Percentiles rank a stretch among this genome's conserved stretches.
These are phyloP conservation scores for Leonotis leonurus DNA, from an alignment of 257 asterid genomes.

Conservation along the genomic window DNA sequence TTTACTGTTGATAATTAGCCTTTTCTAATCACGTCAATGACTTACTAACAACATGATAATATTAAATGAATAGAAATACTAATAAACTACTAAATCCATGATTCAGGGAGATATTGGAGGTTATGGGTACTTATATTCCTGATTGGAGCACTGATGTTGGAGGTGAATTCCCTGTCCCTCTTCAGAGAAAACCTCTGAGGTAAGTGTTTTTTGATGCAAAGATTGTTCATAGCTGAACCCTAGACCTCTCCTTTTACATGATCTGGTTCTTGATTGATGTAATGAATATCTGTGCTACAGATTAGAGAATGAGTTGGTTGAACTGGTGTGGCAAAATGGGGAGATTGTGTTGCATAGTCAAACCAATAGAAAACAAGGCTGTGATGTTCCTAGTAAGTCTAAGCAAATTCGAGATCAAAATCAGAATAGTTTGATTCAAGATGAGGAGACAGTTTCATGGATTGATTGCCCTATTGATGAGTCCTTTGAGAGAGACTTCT, in stretches of 20 bases:
- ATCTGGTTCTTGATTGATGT: background rate
- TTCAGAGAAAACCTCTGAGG: slow-evolving; percentile 48
- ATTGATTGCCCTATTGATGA: slow-evolving; percentile 49
- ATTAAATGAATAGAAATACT: too few relatives aligned
- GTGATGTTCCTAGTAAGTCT: slow-evolving; percentile 18
- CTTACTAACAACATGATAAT: too few relatives aligned
- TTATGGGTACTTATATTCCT: slow-evolving; percentile 52
- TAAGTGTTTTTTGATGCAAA: slow-evolving; percentile 18
- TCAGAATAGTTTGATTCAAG: slow-evolving; percentile 34
- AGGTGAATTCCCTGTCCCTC: slow-evolving; percentile 30
- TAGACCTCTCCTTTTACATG: background rate
- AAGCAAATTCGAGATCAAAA: slow-evolving; percentile 32
- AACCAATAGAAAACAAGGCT: slow-evolving; percentile 30
- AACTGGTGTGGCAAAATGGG: slow-evolving; percentile 82
- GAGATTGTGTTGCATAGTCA: slow-evolving; percentile 63
- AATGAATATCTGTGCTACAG: slow-evolving; percentile 23
- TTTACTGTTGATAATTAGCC: background rate
- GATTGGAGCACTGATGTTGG: slow-evolving; percentile 59
- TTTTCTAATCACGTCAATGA: background rate
- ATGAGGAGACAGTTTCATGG: slow-evolving; percentile 52
- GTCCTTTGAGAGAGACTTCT: slow-evolving; percentile 60
- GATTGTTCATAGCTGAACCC: background rate
- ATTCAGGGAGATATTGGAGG: slow-evolving; percentile 17
- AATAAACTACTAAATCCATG: background rate
- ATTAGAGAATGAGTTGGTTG: slow-evolving; percentile 58